A percentile compares a stretch with the other conserved stretches of the same genome.
Conservation (phyloP, 345 rosid genomes). For the Rhodamnia argentea region DNA sequence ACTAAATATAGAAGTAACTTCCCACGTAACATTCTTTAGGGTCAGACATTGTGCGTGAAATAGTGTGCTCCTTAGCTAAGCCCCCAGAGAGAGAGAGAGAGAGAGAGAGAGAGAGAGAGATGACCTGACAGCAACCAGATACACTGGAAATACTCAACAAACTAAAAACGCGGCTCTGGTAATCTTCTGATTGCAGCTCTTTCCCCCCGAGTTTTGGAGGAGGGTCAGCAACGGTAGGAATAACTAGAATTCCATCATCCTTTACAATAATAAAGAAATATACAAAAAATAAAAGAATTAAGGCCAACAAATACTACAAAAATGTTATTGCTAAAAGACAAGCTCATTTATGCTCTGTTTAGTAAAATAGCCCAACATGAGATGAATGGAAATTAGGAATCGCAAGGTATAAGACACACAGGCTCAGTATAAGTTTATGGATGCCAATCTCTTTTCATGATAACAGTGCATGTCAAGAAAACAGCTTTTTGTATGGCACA, state of each 20-base stretch:
- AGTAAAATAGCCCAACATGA: not conserved
- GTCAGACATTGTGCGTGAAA: not conserved
- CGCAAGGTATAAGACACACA: not conserved
- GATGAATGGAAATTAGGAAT: not conserved
- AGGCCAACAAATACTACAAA: not conserved
- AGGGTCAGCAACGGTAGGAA: slow-evolving; percentile 64
- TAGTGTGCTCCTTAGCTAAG: not conserved
- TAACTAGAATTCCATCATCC: slow-evolving; percentile 90
- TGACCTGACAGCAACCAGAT: slow-evolving; percentile 97
- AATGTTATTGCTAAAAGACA: not conserved
- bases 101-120: not conserved
- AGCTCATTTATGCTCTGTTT: not conserved
- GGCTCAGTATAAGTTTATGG: not conserved
- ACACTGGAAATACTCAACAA: slow-evolving; percentile 83
- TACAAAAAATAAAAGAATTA: not conserved
- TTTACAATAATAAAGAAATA: slow-evolving; percentile 6
- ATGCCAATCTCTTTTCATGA: not conserved
- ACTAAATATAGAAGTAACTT: not conserved
- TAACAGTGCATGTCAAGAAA: not conserved
- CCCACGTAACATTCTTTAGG: not conserved
- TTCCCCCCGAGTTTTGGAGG: slow-evolving; percentile 87
- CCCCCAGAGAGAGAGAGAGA: not conserved
- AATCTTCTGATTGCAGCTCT: slow-evolving; percentile 66
- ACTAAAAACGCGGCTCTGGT: slow-evolving; percentile 41
- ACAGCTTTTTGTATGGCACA: not conserved